Evolutionary conservation across 2,329 filamentous ascomycete species (phyloP), one percentile per base, ranked within the genome.

Genomic region (Trichoderma sp.): DNA sequence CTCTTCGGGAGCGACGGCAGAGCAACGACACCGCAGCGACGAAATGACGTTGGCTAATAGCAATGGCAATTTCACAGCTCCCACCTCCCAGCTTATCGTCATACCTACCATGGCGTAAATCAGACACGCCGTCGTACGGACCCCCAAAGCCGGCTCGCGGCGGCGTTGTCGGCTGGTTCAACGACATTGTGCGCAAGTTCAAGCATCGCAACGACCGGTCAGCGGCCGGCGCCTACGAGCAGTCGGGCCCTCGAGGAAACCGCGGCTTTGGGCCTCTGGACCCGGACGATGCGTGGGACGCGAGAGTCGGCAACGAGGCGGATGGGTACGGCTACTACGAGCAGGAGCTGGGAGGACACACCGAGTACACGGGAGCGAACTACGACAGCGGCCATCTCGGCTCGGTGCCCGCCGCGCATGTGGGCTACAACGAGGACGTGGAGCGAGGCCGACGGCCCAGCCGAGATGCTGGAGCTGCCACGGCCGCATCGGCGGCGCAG

Each of bases 211-310:
- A 89, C 78, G 87, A 84, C 72, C 87, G 89, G 65, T 88, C 87
- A 49, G 91, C 91, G 0, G 83, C 86, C 1, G 92, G 91, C 72
- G 90, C 90, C 58, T 94, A 93, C 82, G 92, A 94, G 75, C 81
- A 93, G 74, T 81, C 86, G 70, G 79, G 78, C 62, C n/a, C 47
- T 72, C 79, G 40, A 81, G 81, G 83, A 68, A 83, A 84, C 67
- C 80, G 87, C 66, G 88, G 88, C 27, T 90, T 91, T 77, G 88
- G 89, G 1, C 84, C 89, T 4, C 85, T 93, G 57, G 93, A 96
- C 75, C 92, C 92, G 1, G 93, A 96, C 77, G 92, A 94, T 76
- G 92, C 92, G 2, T 97, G 93, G 93, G 92, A 96, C 81, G 81
- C 92, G 72, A 85, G 92, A 70, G 92, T 96, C 5, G 92, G 91